These are phyloP conservation scores for Endocladia muricata DNA, from an alignment of 31 red algal genomes.

Conservation along the genomic window DNA sequence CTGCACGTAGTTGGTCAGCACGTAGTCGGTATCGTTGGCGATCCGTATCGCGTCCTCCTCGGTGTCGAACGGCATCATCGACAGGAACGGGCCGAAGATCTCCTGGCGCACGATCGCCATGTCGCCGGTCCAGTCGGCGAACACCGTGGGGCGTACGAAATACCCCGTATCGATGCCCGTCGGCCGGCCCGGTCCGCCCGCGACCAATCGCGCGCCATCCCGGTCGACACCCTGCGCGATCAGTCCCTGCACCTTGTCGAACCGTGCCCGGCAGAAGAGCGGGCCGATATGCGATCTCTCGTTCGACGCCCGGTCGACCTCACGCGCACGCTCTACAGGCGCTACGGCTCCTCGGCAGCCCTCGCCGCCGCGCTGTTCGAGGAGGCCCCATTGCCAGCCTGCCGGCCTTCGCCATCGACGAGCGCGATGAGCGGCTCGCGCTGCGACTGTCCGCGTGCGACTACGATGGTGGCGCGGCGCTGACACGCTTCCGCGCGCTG, in stretches of 20 bases:
- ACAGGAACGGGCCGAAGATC: constrained; percentile 33
- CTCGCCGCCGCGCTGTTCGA: too few relatives aligned
- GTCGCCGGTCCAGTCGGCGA: background rate
- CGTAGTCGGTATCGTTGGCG: constrained; percentile 30
- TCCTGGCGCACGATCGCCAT: constrained; percentile 30
- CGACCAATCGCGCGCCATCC: background rate
- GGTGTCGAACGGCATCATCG: constrained; percentile 15
- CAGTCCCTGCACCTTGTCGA: background rate
- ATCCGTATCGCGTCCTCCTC: constrained; percentile 23
- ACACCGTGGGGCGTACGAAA: constrained; percentile 27
- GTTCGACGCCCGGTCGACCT: too few relatives aligned
- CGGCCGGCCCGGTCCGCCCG: background rate
- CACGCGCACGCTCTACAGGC: too few relatives aligned
- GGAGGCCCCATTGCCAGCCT: too few relatives aligned
- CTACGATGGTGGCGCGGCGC: too few relatives aligned
- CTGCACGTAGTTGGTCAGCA: constrained; percentile 6
- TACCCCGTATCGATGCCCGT: constrained; percentile 17
- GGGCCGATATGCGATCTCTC: too few relatives aligned
- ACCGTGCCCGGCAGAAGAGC: background rate
- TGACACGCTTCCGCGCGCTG: too few relatives aligned
- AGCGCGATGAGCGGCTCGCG: too few relatives aligned
- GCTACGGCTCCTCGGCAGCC: too few relatives aligned
- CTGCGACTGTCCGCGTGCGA: too few relatives aligned
- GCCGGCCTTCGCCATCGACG: too few relatives aligned
- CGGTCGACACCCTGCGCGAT: background rate